phyloP scores from a whole-genome alignment of 805 yeast species.

The Barnettozyma siamensis region DNA sequence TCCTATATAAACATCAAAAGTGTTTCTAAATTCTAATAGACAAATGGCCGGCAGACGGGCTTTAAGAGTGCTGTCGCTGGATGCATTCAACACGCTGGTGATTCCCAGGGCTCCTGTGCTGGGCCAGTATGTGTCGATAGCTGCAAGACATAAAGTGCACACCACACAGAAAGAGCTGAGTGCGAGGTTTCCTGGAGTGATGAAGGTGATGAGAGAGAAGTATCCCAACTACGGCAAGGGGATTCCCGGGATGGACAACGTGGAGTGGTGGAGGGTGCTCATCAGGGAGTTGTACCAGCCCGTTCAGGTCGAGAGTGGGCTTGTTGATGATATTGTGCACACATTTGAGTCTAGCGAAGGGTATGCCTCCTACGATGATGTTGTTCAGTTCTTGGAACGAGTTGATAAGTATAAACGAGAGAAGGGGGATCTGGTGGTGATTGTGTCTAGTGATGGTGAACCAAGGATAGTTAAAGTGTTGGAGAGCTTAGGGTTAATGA shows the following conservation, averaged over 20 bases:
- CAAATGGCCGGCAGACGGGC: background rate
- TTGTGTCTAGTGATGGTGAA: slow-evolving; percentile 60
- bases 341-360: slow-evolving; percentile 51
- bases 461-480: slow-evolving; percentile 42
- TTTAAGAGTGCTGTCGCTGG: slow-evolving; percentile 53
- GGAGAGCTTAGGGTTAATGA: slow-evolving; percentile 38
- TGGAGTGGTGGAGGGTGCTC: slow-evolving; percentile 56
- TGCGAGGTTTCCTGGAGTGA: slow-evolving; percentile 28
- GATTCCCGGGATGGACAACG: slow-evolving; percentile 23
- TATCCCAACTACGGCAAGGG: slow-evolving; percentile 63
- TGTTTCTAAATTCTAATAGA: too few relatives aligned
- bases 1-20: too few relatives aligned
- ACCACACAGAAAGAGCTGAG: slow-evolving; percentile 24
- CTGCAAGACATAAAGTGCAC: slow-evolving; percentile 37
- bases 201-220: slow-evolving; percentile 29
- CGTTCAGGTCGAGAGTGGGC: slow-evolving; percentile 24
- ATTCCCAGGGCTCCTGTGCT: slow-evolving; percentile 49
- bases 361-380: slow-evolving; percentile 50
- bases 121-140: slow-evolving; percentile 47
- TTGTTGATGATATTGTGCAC: slow-evolving; percentile 40
- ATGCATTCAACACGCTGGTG: slow-evolving; percentile 64
- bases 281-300: slow-evolving; percentile 40
- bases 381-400: slow-evolving; percentile 36
- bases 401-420: slow-evolving; percentile 25
- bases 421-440: slow-evolving; percentile 26